phyloP scores from a whole-genome alignment of 1,284 basidiomycete species.

The Chiua sp. region DNA sequence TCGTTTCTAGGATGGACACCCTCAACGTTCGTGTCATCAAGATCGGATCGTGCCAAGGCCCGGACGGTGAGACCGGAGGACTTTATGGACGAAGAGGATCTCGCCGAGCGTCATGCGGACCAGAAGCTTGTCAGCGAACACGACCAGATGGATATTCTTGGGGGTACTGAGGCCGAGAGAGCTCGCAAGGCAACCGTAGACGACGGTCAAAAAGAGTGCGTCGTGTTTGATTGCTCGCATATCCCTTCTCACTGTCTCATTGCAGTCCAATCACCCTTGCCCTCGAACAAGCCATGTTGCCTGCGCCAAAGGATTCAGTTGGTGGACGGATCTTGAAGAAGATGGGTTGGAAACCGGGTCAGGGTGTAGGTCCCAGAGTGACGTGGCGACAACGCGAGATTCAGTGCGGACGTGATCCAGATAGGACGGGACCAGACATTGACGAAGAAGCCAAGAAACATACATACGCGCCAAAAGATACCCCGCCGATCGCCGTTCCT shows the following conservation, averaged over 20 bases:
- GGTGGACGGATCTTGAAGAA: constrained; percentile 88
- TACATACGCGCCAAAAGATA: constrained; percentile 85
- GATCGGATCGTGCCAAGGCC: constrained; percentile 72
- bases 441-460: constrained; percentile 87
- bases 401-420: constrained; percentile 63
- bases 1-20: constrained; percentile 86
- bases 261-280: constrained; percentile 64
- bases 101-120: constrained; percentile 79
- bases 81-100: constrained; percentile 99
- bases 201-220: constrained; percentile 64
- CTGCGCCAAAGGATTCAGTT: constrained; percentile 68
- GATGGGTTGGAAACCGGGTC: constrained; percentile 95
- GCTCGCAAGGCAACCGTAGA: constrained; percentile 37
- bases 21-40: constrained; percentile 88
- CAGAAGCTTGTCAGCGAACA: constrained; percentile 78
- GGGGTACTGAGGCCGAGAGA: constrained; percentile 59
- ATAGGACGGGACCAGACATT: constrained; percentile 53
- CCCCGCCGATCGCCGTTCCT: constrained; percentile 62
- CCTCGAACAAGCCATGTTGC: constrained; percentile 65
- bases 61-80: constrained; percentile 77
- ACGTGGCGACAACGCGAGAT: constrained; percentile 75
- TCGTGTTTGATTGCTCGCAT: constrained; percentile 14
- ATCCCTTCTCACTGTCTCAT: neutral
- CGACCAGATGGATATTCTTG: constrained; percentile 73
- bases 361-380: constrained; percentile 93